Conservation (phyloP, 441 rosid genomes). For the Jatropha podagrica region DNA sequence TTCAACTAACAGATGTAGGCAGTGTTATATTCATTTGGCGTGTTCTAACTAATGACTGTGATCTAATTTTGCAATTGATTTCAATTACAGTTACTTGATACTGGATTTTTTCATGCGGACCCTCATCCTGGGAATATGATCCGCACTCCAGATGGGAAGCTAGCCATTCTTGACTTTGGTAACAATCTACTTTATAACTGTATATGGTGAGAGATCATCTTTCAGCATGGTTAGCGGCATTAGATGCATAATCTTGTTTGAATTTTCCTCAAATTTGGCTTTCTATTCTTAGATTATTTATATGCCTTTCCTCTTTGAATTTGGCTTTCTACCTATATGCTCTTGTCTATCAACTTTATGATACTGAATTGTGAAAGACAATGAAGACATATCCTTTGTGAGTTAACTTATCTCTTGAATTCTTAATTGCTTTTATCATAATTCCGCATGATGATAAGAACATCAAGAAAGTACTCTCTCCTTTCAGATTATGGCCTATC, state of each 20-base stretch:
- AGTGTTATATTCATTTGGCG: conserved; percentile 7
- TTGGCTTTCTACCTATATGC: background rate
- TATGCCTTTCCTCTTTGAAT: background rate
- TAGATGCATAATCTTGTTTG: conserved; percentile 7
- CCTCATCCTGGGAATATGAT: conserved; percentile 99
- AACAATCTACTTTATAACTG: conserved; percentile 29
- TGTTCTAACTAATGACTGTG: background rate
- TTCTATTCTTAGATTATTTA: background rate
- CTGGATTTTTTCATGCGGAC: conserved; percentile 98
- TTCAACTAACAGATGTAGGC: conserved; percentile 6
- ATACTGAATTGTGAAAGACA: background rate
- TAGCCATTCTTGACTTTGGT: conserved; percentile 98
- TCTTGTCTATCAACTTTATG: background rate
- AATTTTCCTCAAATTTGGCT: background rate
- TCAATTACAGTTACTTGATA: conserved; percentile 79
- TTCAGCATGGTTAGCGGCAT: conserved; percentile 12
- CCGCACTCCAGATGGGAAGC: conserved; percentile 97
- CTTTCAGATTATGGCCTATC: background rate
- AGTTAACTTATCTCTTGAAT: background rate
- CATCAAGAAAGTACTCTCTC: background rate
- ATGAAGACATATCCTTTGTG: background rate
- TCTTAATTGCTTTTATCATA: background rate
- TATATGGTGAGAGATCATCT: conserved; percentile 21
- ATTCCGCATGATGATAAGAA: background rate
- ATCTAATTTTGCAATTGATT: conserved; percentile 15